Evolutionary conservation across 192 early-diverging fungal species (phyloP).

Genomic region (Podila verticillata): DNA sequence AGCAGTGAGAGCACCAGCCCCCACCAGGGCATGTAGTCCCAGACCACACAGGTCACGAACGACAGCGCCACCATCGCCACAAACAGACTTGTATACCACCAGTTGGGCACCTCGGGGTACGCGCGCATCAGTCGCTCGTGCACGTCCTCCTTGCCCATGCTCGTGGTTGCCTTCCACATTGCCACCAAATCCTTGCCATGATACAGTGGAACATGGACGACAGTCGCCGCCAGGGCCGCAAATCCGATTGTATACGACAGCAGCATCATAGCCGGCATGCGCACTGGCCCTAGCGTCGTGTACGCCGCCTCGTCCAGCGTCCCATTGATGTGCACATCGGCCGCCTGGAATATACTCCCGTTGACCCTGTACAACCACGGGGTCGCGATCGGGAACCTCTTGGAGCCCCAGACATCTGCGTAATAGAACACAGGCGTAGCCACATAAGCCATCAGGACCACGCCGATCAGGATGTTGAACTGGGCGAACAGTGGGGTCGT

Average conservation of each 20-base stretch:
- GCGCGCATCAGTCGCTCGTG: conserved; percentile 74
- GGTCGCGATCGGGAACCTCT: conserved; percentile 50
- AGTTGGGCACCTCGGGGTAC: conserved; percentile 62
- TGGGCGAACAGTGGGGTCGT: conserved; percentile 49
- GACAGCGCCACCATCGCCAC: conserved; percentile 19
- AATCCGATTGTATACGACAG: conserved; percentile 60
- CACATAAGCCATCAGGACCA: conserved; percentile 49
- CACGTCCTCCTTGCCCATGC: conserved; percentile 4
- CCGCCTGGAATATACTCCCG: conserved; percentile 23
- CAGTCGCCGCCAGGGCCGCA: conserved; percentile 59
- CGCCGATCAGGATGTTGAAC: conserved; percentile 53
- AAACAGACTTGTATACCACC: conserved; percentile 63
- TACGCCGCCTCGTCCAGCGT: conserved; percentile 45
- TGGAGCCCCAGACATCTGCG: conserved; percentile 43
- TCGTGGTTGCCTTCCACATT: conserved; percentile 35
- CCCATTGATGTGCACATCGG: conserved; percentile 17
- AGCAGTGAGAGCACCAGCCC: conserved; percentile 54
- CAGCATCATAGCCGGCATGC: conserved; percentile 52
- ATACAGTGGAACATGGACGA: conserved; percentile 70
- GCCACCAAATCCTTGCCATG: conserved; percentile 63
- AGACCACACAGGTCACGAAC: conserved; percentile 37
- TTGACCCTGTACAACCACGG: not conserved
- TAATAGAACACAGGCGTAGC: conserved; percentile 49
- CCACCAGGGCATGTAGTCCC: conserved; percentile 59
- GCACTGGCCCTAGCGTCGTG: conserved; percentile 39